Evolutionary conservation across 2,329 filamentous ascomycete species (phyloP), one percentile per base, ranked within the genome.

Genomic region (Stemphylium beticola): DNA sequence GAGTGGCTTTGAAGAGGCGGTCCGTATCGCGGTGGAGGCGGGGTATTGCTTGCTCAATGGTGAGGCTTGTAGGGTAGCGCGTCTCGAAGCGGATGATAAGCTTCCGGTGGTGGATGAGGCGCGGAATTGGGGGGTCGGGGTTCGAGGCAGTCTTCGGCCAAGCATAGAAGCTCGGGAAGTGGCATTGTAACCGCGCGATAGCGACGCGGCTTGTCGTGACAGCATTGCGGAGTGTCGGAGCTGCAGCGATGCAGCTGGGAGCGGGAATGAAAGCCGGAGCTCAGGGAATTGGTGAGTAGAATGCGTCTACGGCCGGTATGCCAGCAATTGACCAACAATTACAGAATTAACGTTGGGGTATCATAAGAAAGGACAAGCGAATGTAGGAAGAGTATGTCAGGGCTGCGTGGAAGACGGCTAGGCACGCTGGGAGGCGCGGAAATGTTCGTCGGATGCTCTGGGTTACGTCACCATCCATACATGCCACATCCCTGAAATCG

Each of bases 1-100:
- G 38, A 74, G 62, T 5, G 69, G 64, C 42, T 71, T 70, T 15
- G 73, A 69, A 11, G 71, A 73, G 11, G 68, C 56, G 29, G 50
- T 55, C 47, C 72, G 69, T 62, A 61, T 48, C 45, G 64, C 53
- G 9, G 64, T 54, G 2, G 65, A 44, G 22, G 50, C 52, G 49
- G 49, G 51, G 26, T 36, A 12, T 17, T 54, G 56, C 46, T 57
- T 61, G 53, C 56, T 66, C 47, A 61, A 47, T 48, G 44, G 64
- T 24, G 60, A 53, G n/a, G 45, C 53, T 36, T 50, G 65, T 20
- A 70, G 60, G 46, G 58, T 50, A 44, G 66, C 66, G 60, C 68
- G 70, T 57, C 54, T 65, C 31, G 50, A 39, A 10, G 50, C 40
- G 32, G 60, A 48, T 40, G 62, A 56, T 9, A 65, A 60, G 26